These are phyloP conservation scores for Mollisiaceae sp. DNA, from an alignment of 2,329 filamentous ascomycete species.

Conservation along the genomic window DNA sequence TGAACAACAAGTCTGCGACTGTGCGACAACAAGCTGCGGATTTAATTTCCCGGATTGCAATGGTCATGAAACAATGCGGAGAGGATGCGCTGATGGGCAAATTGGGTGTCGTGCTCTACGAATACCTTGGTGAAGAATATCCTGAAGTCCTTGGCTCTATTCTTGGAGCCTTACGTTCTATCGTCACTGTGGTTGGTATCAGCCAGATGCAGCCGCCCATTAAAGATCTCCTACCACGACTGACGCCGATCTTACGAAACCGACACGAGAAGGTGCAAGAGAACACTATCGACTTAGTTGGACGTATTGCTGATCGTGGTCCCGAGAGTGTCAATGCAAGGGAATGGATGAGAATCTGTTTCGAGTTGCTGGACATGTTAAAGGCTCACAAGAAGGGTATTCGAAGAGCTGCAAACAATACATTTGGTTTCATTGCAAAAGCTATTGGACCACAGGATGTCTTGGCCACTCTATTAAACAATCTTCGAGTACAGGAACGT, in stretches of 20 bases:
- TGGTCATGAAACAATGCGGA: constrained; percentile 98
- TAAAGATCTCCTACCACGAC: constrained; percentile 89
- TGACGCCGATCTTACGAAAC: constrained; percentile 98
- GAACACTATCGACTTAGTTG: constrained; percentile 97
- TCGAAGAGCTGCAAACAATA: constrained; percentile 97
- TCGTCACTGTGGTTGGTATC: constrained; percentile 97
- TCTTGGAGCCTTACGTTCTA: constrained; percentile 89
- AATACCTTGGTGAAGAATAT: constrained; percentile 98
- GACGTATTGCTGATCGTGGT: constrained; percentile 95
- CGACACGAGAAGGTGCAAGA: constrained; percentile 99
- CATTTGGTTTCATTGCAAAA: constrained; percentile 99
- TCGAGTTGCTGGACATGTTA: constrained; percentile 97
- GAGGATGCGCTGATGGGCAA: constrained; percentile 97
- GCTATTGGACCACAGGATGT: constrained; percentile 98
- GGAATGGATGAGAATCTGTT: constrained; percentile 99
- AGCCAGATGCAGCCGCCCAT: constrained; percentile 98
- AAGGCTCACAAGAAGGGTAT: constrained; percentile 99
- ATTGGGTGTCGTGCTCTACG: constrained; percentile 91
- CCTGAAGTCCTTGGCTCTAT: constrained; percentile 97
- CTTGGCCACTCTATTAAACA: constrained; percentile 92
- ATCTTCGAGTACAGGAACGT: constrained; percentile 94
- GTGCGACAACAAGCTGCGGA: constrained; percentile 97
- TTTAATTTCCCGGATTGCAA: constrained; percentile 93
- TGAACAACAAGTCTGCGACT: constrained; percentile 98
- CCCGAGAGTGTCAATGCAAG: constrained; percentile 95